Evolutionary conservation across 2,329 filamentous ascomycete species (phyloP).

Genomic region (Talaromyces sp.): DNA sequence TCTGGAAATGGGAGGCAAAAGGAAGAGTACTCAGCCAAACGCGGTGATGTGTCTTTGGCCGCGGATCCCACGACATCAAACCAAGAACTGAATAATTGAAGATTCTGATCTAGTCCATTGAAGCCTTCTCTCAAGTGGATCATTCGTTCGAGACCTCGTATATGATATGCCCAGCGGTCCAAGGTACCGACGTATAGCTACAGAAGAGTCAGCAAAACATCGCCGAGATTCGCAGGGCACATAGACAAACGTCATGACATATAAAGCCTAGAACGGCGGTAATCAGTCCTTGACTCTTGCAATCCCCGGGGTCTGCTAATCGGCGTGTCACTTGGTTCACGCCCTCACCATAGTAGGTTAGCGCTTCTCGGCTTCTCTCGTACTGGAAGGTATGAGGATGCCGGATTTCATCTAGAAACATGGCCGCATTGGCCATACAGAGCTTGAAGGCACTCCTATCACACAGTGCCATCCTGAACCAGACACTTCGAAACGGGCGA

Average conservation of each 20-base stretch:
- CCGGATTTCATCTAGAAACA: slow-evolving; percentile 26
- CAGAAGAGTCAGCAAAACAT: not conserved
- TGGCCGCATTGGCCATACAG: slow-evolving; percentile 28
- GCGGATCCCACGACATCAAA: too few species aligned
- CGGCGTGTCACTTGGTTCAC: slow-evolving; percentile 22
- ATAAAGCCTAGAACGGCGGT: too few species aligned
- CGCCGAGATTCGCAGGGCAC: too few species aligned
- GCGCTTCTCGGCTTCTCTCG: slow-evolving; percentile 23
- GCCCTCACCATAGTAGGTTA: slow-evolving; percentile 25
- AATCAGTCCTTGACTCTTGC: too few species aligned
- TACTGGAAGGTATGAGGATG: slow-evolving; percentile 20
- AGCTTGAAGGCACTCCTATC: slow-evolving; percentile 27
- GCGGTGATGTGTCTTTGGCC: too few species aligned
- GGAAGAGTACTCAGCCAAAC: too few species aligned
- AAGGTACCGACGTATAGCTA: slow-evolving; percentile 22
- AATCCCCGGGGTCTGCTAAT: slow-evolving; percentile 9
- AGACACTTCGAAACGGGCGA: slow-evolving; percentile 30
- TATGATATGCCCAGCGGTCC: slow-evolving; percentile 24
- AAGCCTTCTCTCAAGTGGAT: not conserved
- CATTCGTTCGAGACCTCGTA: slow-evolving; percentile 22
- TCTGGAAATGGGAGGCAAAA: too few species aligned
- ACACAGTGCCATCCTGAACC: slow-evolving; percentile 28
- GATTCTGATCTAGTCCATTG: too few species aligned
- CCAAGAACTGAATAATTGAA: too few species aligned
- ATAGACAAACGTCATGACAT: too few species aligned